A percentile compares a stretch with the other conserved stretches of the same genome.
Evolutionary conservation across 306 rosid species (phyloP).

Genomic region (Citrullus amarus): DNA sequence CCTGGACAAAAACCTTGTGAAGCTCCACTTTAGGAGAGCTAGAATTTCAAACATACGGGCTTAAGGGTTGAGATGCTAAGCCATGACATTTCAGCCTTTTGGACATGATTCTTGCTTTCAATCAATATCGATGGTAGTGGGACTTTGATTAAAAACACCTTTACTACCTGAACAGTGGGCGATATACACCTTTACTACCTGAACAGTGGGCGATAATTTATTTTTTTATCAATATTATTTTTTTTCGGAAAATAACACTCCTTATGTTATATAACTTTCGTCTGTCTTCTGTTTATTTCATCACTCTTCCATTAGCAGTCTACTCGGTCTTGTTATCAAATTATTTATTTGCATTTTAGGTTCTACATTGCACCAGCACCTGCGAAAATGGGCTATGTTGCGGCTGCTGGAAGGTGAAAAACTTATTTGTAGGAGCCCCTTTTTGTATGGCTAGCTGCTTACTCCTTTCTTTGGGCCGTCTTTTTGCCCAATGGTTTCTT

Average conservation of each 20-base stretch:
- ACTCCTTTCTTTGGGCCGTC: not conserved
- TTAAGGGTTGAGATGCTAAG: not conserved
- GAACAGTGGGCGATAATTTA: not conserved
- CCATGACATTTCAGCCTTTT: not conserved
- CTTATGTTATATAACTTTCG: not conserved
- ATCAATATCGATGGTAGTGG: not conserved
- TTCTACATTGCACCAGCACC: slow-evolving; percentile 79
- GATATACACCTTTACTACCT: not conserved
- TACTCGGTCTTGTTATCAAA: not conserved
- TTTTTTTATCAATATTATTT: not conserved
- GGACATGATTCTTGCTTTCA: not conserved
- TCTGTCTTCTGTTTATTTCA: not conserved
- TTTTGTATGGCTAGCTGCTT: not conserved
- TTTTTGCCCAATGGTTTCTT: not conserved
- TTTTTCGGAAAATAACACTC: not conserved
- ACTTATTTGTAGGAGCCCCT: not conserved
- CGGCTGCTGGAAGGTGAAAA: slow-evolving; percentile 61
- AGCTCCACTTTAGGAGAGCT: not conserved
- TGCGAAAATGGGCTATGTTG: slow-evolving; percentile 71
- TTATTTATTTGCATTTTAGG: slow-evolving; percentile 30
- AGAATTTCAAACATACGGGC: not conserved
- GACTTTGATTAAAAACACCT: not conserved
- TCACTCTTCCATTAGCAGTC: not conserved
- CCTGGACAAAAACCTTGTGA: not conserved
- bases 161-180: not conserved